Conservation (phyloP, 345 rosid species). For the Trapa bicornis region DNA sequence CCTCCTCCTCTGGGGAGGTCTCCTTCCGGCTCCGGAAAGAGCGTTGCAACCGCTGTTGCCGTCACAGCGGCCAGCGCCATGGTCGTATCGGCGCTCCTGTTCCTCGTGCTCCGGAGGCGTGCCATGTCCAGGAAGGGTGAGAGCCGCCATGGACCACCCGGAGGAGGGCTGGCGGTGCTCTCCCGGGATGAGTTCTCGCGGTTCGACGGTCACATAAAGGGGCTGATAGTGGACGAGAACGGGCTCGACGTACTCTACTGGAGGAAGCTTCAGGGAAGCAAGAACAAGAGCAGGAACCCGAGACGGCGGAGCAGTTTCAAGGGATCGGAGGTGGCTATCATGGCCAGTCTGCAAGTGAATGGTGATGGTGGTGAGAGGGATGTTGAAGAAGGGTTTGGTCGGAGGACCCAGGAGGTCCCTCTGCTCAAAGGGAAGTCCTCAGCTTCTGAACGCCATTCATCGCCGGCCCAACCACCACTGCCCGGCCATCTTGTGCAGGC, state of each 20-base stretch:
- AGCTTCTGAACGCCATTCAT: slow-evolving; percentile 20
- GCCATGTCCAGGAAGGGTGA: slow-evolving; percentile 20
- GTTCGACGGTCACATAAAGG: slow-evolving; percentile 42
- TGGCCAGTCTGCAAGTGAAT: slow-evolving; percentile 5
- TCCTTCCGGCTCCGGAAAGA: slow-evolving; percentile 2
- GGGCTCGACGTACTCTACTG: slow-evolving; percentile 80
- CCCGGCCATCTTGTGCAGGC: no score
- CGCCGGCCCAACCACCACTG: background rate
- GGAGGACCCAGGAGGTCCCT: slow-evolving; percentile 39
- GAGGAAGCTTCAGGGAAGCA: slow-evolving; percentile 44
- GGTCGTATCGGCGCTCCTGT: slow-evolving; percentile 32
- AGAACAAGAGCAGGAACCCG: slow-evolving; percentile 4
- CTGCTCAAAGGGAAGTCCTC: slow-evolving; percentile 57
- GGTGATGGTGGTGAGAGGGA: slow-evolving; percentile 11
- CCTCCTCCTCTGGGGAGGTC: slow-evolving; percentile 8
- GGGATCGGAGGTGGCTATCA: slow-evolving; percentile 8
- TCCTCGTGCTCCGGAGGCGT: slow-evolving; percentile 33
- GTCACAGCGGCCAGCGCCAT: slow-evolving; percentile 56
- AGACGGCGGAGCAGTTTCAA: slow-evolving; percentile 13
- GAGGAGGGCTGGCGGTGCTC: slow-evolving; percentile 2
- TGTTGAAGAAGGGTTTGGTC: slow-evolving; percentile 1
- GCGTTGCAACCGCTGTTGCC: slow-evolving; percentile 42
- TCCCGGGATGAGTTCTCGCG: slow-evolving; percentile 20
- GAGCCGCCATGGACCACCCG: slow-evolving; percentile 8
- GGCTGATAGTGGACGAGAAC: slow-evolving; percentile 57